Percentiles rank a stretch among this genome's conserved stretches.
These are phyloP conservation scores for Stephania cephalantha DNA, from an alignment of 164 flowering plant species.

Conservation along the genomic window DNA sequence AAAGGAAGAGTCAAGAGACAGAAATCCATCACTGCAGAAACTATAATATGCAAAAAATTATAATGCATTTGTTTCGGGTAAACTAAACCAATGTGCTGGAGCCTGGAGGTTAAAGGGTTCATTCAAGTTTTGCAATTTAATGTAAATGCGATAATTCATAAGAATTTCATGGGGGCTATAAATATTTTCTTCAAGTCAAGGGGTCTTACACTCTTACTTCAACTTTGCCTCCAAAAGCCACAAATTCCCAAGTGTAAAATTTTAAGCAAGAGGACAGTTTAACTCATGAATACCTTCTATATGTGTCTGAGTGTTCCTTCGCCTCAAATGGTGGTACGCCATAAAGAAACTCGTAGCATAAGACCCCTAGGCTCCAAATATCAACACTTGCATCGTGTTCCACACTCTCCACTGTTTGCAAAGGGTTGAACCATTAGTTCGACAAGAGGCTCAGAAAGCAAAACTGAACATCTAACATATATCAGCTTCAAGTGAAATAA, in stretches of 20 bases:
- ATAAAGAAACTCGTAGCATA: conserved; percentile 91
- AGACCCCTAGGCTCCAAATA: conserved; percentile 93
- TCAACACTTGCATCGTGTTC: conserved; percentile 98
- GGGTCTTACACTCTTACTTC: too few species aligned
- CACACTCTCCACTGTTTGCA: conserved; percentile 73
- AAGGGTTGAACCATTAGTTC: not conserved
- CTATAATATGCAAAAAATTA: too few species aligned
- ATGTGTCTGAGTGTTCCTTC: conserved; percentile 94
- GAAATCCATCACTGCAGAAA: not conserved
- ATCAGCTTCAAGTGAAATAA: not conserved
- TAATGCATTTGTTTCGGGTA: too few species aligned
- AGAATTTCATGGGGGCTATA: too few species aligned
- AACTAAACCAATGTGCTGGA: not conserved
- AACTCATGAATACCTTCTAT: conserved; percentile 52
- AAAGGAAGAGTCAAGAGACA: not conserved
- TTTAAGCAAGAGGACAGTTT: not conserved
- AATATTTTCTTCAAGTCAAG: too few species aligned
- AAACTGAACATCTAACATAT: not conserved
- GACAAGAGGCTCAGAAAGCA: not conserved
- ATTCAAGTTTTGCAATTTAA: too few species aligned
- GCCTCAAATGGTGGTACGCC: conserved; percentile 99
- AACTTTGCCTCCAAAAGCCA: not conserved
- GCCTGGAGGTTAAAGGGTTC: too few species aligned
- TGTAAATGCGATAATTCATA: too few species aligned
- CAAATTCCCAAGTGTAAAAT: not conserved